Percentiles rank a stretch among this genome's conserved stretches.
Evolutionary conservation across 441 rosid species (phyloP).

Genomic region (Arabidopsis hybrid): DNA sequence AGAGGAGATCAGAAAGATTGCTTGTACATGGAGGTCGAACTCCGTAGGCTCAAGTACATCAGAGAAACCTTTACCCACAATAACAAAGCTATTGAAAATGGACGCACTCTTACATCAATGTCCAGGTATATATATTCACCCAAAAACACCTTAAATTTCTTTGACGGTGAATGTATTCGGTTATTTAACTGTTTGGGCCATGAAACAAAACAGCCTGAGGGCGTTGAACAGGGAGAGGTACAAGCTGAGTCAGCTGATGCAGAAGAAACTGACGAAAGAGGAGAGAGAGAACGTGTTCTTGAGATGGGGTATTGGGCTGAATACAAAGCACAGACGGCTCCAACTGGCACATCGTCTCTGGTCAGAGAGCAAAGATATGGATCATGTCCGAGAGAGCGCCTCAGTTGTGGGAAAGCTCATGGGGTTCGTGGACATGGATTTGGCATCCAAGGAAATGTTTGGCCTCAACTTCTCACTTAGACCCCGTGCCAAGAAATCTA

Average conservation of each 20-base stretch:
- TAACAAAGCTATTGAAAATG: constrained; percentile 56
- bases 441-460: constrained; percentile 74
- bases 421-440: constrained; percentile 66
- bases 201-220: constrained; percentile 57
- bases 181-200: constrained; percentile 18
- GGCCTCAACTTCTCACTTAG: constrained; percentile 74
- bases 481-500: constrained; percentile 54
- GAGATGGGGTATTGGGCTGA: constrained; percentile 76
- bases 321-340: constrained; percentile 67
- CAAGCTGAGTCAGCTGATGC: constrained; percentile 71
- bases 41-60: constrained; percentile 69
- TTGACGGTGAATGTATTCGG: constrained; percentile 3
- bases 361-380: constrained; percentile 68
- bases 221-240: constrained; percentile 78
- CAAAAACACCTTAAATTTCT: background rate
- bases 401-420: constrained; percentile 73
- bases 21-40: constrained; percentile 94
- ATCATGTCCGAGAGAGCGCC: constrained; percentile 80
- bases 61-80: constrained; percentile 61
- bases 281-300: constrained; percentile 72
- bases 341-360: constrained; percentile 72
- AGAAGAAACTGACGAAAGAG: constrained; percentile 61
- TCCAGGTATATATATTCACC: constrained; percentile 64
- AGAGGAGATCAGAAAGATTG: constrained; percentile 83
- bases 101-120: constrained; percentile 47